Base-by-base conservation (phyloP, 306 rosid species). In the Malus sieversii region DNA sequence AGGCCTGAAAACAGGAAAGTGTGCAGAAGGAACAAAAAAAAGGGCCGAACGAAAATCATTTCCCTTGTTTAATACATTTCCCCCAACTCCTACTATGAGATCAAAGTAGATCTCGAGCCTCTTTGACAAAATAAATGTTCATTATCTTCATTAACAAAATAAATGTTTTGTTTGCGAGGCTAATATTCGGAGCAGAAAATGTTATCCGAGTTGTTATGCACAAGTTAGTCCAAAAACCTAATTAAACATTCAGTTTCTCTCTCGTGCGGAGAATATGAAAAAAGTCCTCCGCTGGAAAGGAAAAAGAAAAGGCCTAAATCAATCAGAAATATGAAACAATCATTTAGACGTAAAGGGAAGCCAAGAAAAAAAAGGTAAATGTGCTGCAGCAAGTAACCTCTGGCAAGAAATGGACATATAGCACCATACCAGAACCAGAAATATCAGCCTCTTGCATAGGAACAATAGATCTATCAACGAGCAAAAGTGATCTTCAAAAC, bases 271-370 rank as follows among this genome's bases (percentile, higher is more conserved):
- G 33, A 18, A 29, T 64, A n/a, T n/a, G 29, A 63, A 79, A 38
- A 70, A 70, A 60, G 78, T 76, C 85, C 82, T 79, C 77, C 60
- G 73, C 44, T 61, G 60, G 84, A 70, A 82, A 78, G 44, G 53
- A 66, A 66, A 14, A 2, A 22, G 35, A 10, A 58, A 73, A 70
- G 74, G 73, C 87, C 80, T 70, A 89, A 71, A 77, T 79, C 82
- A 40, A 32, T 63, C 78, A 79, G 73, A 60, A 74, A 70, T 55
- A 65, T 73, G 33, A 85, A 85, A 77, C 74, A 68, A 70, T 68
- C 78, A 76, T 53, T 76, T 64, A 69, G 75, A 86, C 77, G 78
- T 42, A 52, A 66, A 78, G 82, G 70, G 64, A 59, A 15, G 18
- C 46, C 69, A 60, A 55, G 38, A 42, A 45, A 73, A 65, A 33